Percentiles rank a stretch among this genome's conserved stretches.
Conservation (phyloP, 768 basidiomycete genomes). For the Aureoboletus auriporus region DNA sequence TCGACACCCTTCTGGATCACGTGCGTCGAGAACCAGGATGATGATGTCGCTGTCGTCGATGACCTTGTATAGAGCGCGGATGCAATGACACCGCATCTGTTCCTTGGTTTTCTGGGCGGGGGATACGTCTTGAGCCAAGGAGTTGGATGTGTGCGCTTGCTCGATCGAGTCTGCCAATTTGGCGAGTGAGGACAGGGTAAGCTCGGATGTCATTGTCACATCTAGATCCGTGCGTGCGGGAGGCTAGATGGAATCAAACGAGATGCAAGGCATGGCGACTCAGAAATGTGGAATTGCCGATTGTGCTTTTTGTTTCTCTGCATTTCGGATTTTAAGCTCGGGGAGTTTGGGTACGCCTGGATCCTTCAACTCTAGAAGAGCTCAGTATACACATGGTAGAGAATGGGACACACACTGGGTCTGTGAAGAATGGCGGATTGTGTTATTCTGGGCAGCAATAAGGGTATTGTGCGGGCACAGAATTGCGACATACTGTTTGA, state of each 20-base stretch:
- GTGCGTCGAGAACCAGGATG: slow-evolving; percentile 85
- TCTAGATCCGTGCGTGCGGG: slow-evolving; percentile 43
- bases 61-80: slow-evolving; percentile 83
- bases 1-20: slow-evolving; percentile 92
- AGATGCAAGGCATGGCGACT: not conserved
- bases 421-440: no score
- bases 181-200: slow-evolving; percentile 61
- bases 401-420: no score
- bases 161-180: slow-evolving; percentile 38
- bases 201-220: slow-evolving; percentile 69
- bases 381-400: no score
- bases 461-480: no score
- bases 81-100: slow-evolving; percentile 67
- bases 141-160: slow-evolving; percentile 1
- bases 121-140: slow-evolving; percentile 31
- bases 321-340: slow-evolving; percentile 59
- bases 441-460: no score
- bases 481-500: no score
- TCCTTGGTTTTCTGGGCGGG: slow-evolving; percentile 53
- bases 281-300: slow-evolving; percentile 38
- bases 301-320: slow-evolving; percentile 43
- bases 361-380: slow-evolving; percentile 80
- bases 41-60: slow-evolving; percentile 92
- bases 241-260: slow-evolving; percentile 10
- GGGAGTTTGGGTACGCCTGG: slow-evolving; percentile 84